Evolutionary conservation across 345 rosid genomes (phyloP), one percentile per base, ranked within the genome.

Genomic region (Gossypium sturtianum): DNA sequence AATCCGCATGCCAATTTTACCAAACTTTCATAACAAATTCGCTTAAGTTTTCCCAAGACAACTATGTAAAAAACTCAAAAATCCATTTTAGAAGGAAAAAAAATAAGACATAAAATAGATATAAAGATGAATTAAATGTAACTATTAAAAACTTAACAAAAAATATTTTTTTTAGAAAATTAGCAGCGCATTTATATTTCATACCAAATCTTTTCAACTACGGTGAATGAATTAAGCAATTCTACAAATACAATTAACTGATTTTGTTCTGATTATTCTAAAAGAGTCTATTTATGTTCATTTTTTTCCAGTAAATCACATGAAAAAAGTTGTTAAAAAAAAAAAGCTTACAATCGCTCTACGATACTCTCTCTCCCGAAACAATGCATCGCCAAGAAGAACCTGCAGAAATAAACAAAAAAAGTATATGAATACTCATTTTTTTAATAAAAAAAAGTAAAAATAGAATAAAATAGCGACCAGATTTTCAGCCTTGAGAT

Each of bases 401-500:
- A 95, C 83, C 99, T 95, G 89, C 44, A 80, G 66, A 76, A 80
- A 71, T 63, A 66, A 70, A 52, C 45, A 77, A 51, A 61, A n/a
- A 5, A 54, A 49, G 41, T 29, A 29, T 53, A 57, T 12, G 54
- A 44, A 45, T 47, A 66, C 10, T 10, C 48, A 17, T 41, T 64
- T 38, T 16, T 20, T 38, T 16, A 20, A 44, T 19, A 22, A 47
- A 22, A 51, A 45, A 51, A 56, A 43, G 19, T 20, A 53, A 11
- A 38, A 72, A 56, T 3, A 4, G 7, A 65, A 41, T 1, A 0
- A 73, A 57, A 12, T 12, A 63, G 74, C 23, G 13, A 91, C 99
- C 91, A 91, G 86, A 85, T 87, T 91, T 77, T 95, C 98, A 15
- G 98, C 93, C 66, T 95, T 95, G 82, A 89, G 89, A 62, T 91